phyloP scores from a whole-genome alignment of 2,329 filamentous ascomycete species.

The Hawksworthiomyces lignivorus region DNA sequence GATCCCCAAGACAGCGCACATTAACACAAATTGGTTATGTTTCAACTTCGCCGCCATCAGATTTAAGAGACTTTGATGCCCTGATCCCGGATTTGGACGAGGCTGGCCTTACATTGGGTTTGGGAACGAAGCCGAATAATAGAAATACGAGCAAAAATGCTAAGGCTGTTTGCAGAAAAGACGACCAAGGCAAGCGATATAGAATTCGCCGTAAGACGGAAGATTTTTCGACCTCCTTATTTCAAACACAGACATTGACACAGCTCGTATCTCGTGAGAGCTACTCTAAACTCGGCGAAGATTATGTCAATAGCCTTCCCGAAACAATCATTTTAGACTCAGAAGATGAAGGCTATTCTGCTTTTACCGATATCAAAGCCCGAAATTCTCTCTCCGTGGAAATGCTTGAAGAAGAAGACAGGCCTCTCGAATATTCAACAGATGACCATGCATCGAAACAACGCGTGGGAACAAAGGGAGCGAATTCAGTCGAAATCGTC shows the following conservation, averaged over 20 bases:
- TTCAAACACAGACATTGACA: conserved; percentile 27
- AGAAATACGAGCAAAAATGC: no score
- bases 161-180: background rate
- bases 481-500: no score
- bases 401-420: no score
- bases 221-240: conserved; percentile 17
- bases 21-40: conserved; percentile 27
- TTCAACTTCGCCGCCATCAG: conserved; percentile 1
- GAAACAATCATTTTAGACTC: conserved; percentile 2
- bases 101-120: no score
- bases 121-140: no score
- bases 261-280: conserved; percentile 24
- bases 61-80: conserved; percentile 7
- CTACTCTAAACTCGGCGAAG: conserved; percentile 3
- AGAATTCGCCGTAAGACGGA: no score
- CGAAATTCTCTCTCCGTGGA: no score
- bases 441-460: no score
- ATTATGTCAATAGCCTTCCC: conserved; percentile 9
- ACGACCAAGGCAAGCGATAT: conserved; percentile 15
- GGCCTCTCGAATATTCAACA: no score
- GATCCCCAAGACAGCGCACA: conserved; percentile 23
- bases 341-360: conserved; percentile 15
- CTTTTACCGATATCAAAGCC: no score
- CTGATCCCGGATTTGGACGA: background rate
- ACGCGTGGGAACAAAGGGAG: no score